phyloP scores from a whole-genome alignment of 2,329 filamentous ascomycete genomes.

The Ascochyta koolunga region DNA sequence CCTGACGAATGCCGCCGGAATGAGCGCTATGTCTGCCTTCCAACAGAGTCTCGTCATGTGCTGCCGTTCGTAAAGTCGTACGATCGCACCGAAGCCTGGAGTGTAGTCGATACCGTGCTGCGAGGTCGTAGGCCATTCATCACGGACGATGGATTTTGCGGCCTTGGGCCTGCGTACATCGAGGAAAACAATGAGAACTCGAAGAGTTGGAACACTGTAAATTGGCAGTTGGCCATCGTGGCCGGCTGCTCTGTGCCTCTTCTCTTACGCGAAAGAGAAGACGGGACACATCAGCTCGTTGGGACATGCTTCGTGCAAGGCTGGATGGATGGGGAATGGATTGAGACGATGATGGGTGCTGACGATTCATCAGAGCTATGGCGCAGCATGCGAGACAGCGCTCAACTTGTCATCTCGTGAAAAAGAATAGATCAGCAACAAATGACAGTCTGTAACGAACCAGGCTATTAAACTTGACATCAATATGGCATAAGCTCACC shows the following conservation, averaged over 20 bases:
- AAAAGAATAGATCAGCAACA: too few species aligned
- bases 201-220: too few species aligned
- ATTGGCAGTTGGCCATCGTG: background rate
- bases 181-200: background rate
- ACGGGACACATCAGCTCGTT: background rate
- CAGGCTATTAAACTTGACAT: too few species aligned
- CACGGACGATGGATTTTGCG: background rate
- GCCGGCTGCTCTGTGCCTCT: background rate
- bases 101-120: background rate
- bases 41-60: background rate
- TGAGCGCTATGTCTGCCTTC: background rate
- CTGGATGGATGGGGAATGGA: conserved; percentile 12
- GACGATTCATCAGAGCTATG: background rate
- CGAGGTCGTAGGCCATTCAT: background rate
- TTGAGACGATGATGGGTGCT: background rate
- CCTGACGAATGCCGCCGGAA: background rate
- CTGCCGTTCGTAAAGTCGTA: background rate
- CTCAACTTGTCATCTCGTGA: background rate
- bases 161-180: background rate
- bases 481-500: too few species aligned
- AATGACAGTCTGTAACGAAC: too few species aligned
- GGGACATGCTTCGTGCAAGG: conserved; percentile 7
- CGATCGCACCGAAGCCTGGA: background rate
- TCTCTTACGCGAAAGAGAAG: background rate
- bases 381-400: background rate